Conservation (phyloP, 1,284 basidiomycete genomes). For the Mycena sp. region DNA sequence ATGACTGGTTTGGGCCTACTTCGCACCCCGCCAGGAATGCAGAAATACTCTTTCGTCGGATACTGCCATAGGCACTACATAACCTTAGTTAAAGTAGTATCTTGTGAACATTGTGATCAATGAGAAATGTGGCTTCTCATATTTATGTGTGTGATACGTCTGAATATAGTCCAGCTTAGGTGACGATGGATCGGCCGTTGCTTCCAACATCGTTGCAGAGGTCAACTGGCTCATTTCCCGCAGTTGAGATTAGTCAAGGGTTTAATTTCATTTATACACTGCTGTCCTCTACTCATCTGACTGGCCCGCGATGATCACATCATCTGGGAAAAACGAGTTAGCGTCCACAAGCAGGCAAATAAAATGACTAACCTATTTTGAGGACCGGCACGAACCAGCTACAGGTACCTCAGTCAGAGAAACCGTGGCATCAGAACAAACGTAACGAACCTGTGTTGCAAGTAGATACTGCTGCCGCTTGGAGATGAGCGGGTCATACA, state of each 20-base stretch:
- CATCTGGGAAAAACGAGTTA: conserved; percentile 54
- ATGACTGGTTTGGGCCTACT: conserved; percentile 44
- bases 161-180: no score
- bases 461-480: conserved; percentile 97
- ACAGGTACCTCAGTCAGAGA: conserved; percentile 20
- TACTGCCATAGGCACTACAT: no score
- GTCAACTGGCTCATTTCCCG: not conserved
- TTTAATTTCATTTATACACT: conserved; percentile 29
- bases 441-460: conserved; percentile 86
- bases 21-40: conserved; percentile 20
- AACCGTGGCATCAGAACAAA: not conserved
- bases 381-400: conserved; percentile 77
- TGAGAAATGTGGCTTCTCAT: not conserved
- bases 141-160: no score
- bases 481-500: conserved; percentile 96
- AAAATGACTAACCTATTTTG: conserved; percentile 67
- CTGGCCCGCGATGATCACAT: conserved; percentile 71
- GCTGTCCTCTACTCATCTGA: conserved; percentile 59
- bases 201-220: not conserved
- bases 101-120: no score
- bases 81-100: no score
- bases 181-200: no score
- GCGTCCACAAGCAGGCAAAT: conserved; percentile 14
- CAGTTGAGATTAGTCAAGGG: not conserved
- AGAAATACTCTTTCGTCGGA: conserved; percentile 22